Evolutionary conservation across 768 basidiomycete genomes (phyloP).

Genomic region (Pisolithus marmoratus): DNA sequence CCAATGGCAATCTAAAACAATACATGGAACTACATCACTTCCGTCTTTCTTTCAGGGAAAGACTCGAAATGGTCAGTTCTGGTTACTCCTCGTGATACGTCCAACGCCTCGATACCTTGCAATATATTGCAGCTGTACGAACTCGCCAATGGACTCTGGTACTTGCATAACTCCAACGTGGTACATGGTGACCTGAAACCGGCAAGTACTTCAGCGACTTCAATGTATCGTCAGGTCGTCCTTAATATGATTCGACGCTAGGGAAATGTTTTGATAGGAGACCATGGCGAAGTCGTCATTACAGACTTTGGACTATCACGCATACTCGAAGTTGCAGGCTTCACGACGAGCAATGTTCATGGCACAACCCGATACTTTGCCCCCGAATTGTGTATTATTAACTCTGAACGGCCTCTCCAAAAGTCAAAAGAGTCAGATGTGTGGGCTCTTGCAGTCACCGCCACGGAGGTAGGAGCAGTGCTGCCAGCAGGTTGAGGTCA

Average conservation of each 20-base stretch:
- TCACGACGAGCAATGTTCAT: conserved; percentile 30
- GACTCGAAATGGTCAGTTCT: conserved; percentile 18
- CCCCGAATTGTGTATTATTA: conserved; percentile 22
- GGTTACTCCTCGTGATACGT: not conserved
- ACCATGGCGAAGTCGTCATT: conserved; percentile 26
- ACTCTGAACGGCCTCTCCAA: conserved; percentile 8
- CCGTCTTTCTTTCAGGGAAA: conserved; percentile 6
- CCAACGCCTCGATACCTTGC: not conserved
- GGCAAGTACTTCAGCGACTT: conserved; percentile 12
- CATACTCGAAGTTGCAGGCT: conserved; percentile 31
- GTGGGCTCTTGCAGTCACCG: conserved; percentile 35
- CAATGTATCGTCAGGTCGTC: not conserved
- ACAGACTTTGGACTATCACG: conserved; percentile 38
- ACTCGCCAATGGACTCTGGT: conserved; percentile 17
- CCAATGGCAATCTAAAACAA: conserved; percentile 14
- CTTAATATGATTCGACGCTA: conserved; percentile 6
- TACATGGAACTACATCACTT: conserved; percentile 6
- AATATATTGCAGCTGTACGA: conserved; percentile 13
- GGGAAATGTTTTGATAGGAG: conserved; percentile 34
- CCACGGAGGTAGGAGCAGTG: conserved; percentile 25
- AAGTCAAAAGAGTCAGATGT: conserved; percentile 26
- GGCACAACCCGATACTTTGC: conserved; percentile 38
- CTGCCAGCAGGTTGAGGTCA: not conserved
- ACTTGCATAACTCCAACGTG: conserved; percentile 17
- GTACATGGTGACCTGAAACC: conserved; percentile 37